Percentiles rank a stretch among this genome's conserved stretches.
Evolutionary conservation across 2,329 filamentous ascomycete genomes (phyloP).

Genomic region (Colletotrichum sp.): DNA sequence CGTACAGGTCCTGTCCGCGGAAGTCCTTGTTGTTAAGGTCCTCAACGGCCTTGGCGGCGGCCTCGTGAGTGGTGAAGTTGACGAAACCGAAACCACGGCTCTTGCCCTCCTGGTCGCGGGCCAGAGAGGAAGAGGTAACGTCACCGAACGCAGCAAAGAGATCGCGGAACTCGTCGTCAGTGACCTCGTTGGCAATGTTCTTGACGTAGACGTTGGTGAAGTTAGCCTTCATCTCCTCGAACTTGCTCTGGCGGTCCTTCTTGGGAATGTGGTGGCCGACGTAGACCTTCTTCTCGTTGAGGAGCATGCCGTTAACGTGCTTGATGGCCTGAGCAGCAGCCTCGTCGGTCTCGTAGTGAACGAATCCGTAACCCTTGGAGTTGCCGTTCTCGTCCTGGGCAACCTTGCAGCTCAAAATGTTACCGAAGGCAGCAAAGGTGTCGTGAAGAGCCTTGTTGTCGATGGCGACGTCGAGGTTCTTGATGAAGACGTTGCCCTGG

Average conservation of each 20-base stretch:
- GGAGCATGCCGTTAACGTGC: conserved; percentile 98
- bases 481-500: conserved; percentile 99
- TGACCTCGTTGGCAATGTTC: conserved; percentile 86
- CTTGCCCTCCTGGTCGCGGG: conserved; percentile 88
- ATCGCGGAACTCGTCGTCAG: conserved; percentile 92
- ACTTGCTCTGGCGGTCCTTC: conserved; percentile 99
- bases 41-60: conserved; percentile 84
- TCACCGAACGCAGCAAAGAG: conserved; percentile 92
- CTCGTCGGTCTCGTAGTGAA: conserved; percentile 99
- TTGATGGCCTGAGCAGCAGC: conserved; percentile 97
- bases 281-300: conserved; percentile 99
- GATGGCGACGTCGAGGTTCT: conserved; percentile 98
- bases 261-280: conserved; percentile 99
- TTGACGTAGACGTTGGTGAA: conserved; percentile 99
- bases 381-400: conserved; percentile 95
- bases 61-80: conserved; percentile 93
- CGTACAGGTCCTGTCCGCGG: conserved; percentile 94
- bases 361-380: conserved; percentile 99
- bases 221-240: conserved; percentile 99
- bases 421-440: conserved; percentile 97
- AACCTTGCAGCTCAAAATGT: conserved; percentile 99
- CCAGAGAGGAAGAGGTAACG: conserved; percentile 94
- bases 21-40: conserved; percentile 92
- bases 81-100: conserved; percentile 96
- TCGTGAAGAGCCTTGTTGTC: conserved; percentile 99